These are phyloP conservation scores for Mortierella sp. DNA, from an alignment of 371 early-diverging fungal species.

Conservation along the genomic window DNA sequence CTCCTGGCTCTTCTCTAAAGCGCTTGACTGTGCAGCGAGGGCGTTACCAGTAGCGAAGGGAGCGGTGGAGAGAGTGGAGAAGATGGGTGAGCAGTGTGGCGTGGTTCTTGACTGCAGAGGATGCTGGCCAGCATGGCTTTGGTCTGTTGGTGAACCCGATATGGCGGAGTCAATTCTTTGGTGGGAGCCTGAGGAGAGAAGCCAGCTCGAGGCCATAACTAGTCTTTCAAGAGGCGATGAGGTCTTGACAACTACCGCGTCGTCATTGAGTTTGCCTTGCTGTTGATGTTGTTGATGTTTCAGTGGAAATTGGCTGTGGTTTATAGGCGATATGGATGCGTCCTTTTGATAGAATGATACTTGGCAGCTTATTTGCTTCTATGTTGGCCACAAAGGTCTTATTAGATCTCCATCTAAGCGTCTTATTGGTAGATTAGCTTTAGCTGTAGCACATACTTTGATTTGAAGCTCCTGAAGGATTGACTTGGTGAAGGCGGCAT, in stretches of 20 bases:
- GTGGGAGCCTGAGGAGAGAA: neutral
- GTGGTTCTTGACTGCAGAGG: neutral
- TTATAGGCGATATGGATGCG: neutral
- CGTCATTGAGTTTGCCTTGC: neutral
- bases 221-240: neutral
- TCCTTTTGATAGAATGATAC: constrained; percentile 21
- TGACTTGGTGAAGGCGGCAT: constrained; percentile 37
- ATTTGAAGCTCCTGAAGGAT: constrained; percentile 29
- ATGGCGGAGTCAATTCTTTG: neutral
- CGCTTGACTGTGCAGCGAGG: neutral
- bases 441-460: constrained; percentile 21
- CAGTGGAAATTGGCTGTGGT: no score
- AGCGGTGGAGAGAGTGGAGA: neutral
- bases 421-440: neutral
- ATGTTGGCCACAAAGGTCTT: neutral
- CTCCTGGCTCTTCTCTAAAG: neutral
- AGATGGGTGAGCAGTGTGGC: neutral
- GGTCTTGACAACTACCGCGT: neutral
- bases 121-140: no score
- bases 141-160: neutral
- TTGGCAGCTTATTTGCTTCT: constrained; percentile 25
- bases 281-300: constrained; percentile 1
- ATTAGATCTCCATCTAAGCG: neutral
- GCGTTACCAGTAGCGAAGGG: neutral
- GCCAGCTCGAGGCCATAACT: neutral